Evolutionary conservation across 2,329 filamentous ascomycete species (phyloP), one percentile per base, ranked within the genome.

Genomic region (Cordyceps fumosorosea): DNA sequence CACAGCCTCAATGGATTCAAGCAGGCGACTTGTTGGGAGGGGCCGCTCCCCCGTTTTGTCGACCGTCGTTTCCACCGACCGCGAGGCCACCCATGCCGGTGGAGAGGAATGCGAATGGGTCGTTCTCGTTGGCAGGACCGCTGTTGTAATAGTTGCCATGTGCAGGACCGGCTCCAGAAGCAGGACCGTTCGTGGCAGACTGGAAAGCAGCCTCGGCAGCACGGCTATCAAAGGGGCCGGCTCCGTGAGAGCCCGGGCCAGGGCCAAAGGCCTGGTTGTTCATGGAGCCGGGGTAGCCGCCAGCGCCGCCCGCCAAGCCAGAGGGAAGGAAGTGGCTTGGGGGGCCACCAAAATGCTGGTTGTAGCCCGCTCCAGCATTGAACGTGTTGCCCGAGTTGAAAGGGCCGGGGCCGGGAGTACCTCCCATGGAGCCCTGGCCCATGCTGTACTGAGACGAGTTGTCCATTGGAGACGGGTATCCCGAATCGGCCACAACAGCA

Each of bases 131-230:
- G 65, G 74, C 79, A 72, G 88, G 89, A 70, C 89, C 90, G 34
- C 66, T 73, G 65, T 69, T 72, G 65, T 78, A 78, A 59, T 76
- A 78, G 68, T 77, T 77, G 77, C 90, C 91, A 22, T 75, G 75
- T 48, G 89, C 87, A 40, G 88, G 86, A 47, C 89, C 90, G 64
- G 88, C 88, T 20, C 62, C 62, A 51, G 89, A 90, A 18, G 88
- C 87, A 22, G 89, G 88, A 62, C 90, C 90, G 68, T 95, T 93
- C 68, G 88, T 88, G 45, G 91, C 92, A 47, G 90, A 90, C 72
- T 91, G 90, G 81, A 99, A 99, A 29, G 95, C 93, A 64, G 92
- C 92, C 78, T 98, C 93, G 18, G 93, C 91, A 65, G 91, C 90
- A 65, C 93, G 90, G 79, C 92, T 96, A 72, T 96, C 93, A 71